phyloP scores from a whole-genome alignment of 148 eudicot genomes.

The Suaeda aralocaspica region DNA sequence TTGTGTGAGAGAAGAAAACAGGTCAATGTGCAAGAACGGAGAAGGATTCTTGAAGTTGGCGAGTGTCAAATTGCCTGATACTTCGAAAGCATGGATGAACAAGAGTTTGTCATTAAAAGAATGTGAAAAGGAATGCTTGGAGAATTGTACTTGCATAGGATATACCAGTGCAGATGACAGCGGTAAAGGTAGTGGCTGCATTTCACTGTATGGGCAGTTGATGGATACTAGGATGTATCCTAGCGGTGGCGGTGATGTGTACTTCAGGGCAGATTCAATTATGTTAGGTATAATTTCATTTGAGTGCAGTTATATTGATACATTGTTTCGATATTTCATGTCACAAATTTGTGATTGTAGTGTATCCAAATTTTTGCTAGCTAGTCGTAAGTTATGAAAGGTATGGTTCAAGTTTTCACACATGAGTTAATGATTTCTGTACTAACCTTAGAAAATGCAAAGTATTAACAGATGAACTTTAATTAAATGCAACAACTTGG shows the following conservation, averaged over 20 bases:
- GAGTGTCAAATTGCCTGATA: slow-evolving; percentile 45
- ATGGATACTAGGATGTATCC: slow-evolving; percentile 35
- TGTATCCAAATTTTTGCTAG: background rate
- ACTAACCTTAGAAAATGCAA: too few species aligned
- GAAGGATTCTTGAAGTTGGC: slow-evolving; percentile 44
- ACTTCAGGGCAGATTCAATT: slow-evolving; percentile 36
- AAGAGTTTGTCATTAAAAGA: slow-evolving; percentile 19
- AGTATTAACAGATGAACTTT: too few species aligned
- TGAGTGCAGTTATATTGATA: background rate
- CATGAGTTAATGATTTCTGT: too few species aligned
- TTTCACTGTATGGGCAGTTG: slow-evolving; percentile 31
- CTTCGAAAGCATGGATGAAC: slow-evolving; percentile 30
- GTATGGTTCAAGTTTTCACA: background rate
- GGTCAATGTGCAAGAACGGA: slow-evolving; percentile 30
- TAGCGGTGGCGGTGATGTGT: slow-evolving; percentile 43
- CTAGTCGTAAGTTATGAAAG: background rate
- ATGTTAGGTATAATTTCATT: slow-evolving; percentile 14
- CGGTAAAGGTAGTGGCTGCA: slow-evolving; percentile 36
- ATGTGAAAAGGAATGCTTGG: slow-evolving; percentile 36
- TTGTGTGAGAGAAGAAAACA: slow-evolving; percentile 36
- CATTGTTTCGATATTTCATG: background rate
- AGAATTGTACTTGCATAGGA: slow-evolving; percentile 45
- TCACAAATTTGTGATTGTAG: background rate
- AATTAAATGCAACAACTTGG: too few species aligned
- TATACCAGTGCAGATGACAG: slow-evolving; percentile 35